Conservation (phyloP, 768 basidiomycete species). For the Hypsizygus marmoreus region DNA sequence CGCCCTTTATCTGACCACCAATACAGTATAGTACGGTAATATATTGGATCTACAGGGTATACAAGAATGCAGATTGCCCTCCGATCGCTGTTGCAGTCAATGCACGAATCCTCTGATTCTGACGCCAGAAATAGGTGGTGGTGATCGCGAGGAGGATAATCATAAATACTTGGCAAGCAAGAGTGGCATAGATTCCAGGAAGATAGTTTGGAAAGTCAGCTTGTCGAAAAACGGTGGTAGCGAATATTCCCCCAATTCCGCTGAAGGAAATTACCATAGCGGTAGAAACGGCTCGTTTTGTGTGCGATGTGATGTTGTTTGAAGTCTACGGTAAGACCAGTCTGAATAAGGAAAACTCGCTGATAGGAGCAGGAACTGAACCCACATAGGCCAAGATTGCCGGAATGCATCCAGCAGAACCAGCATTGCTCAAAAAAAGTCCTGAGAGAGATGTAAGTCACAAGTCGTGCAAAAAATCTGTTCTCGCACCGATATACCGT, state of each 20-base stretch:
- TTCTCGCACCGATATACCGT: conserved; percentile 42
- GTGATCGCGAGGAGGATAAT: conserved; percentile 40
- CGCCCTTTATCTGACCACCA: background rate
- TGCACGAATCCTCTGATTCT: conserved; percentile 33
- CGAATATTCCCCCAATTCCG: conserved; percentile 50
- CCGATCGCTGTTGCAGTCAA: conserved; percentile 28
- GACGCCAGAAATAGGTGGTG: conserved; percentile 36
- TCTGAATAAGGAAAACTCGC: no score
- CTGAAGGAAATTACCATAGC: conserved; percentile 49
- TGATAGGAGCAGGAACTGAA: no score
- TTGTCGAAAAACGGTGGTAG: conserved; percentile 49
- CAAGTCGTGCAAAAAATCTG: background rate
- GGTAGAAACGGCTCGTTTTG: conserved; percentile 50
- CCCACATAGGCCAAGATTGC: conserved; percentile 53
- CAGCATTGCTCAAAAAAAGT: conserved; percentile 46
- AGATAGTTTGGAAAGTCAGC: conserved; percentile 45
- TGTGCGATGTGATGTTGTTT: conserved; percentile 52
- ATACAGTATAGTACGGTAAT: background rate
- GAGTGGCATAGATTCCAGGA: conserved; percentile 48
- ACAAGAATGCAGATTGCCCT: conserved; percentile 40
- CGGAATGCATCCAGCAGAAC: conserved; percentile 46
- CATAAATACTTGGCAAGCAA: conserved; percentile 44
- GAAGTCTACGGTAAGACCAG: conserved; percentile 35
- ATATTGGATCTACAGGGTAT: conserved; percentile 37
- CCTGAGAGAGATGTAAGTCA: conserved; percentile 29